phyloP scores from a whole-genome alignment of 208 protist species.

The Crithidia fasciculata region DNA sequence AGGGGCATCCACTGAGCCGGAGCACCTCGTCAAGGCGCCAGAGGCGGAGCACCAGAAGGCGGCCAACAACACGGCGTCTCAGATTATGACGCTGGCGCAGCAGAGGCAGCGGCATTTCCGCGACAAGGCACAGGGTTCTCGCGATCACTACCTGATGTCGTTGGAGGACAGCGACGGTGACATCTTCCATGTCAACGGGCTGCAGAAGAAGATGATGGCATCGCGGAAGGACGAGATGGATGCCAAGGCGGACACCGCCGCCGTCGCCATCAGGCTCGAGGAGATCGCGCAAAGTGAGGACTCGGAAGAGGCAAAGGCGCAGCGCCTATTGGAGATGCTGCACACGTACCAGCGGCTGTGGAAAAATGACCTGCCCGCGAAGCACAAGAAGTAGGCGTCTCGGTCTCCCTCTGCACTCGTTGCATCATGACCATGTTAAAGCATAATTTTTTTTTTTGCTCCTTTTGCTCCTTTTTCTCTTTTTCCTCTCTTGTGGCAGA shows the following conservation, averaged over 20 bases:
- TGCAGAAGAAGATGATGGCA: constrained; percentile 20
- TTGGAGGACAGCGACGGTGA: constrained; percentile 58
- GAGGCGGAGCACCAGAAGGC: neutral
- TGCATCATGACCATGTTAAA: too few relatives aligned
- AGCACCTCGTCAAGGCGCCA: neutral
- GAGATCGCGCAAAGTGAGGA: constrained; percentile 16
- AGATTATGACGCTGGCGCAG: constrained; percentile 28
- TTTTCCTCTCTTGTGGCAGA: too few relatives aligned
- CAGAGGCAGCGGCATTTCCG: constrained; percentile 25
- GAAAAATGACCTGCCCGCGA: constrained; percentile 10
- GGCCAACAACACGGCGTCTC: neutral
- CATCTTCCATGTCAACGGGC: constrained; percentile 27
- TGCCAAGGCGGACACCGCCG: constrained; percentile 16
- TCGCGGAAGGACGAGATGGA: constrained; percentile 14
- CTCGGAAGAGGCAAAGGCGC: constrained; percentile 4
- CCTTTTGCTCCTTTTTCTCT: too few relatives aligned
- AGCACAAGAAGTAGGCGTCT: neutral
- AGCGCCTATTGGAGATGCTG: constrained; percentile 7
- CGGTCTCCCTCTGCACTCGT: neutral
- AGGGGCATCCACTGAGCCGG: neutral
- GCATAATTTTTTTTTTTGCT: neutral
- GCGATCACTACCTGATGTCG: constrained; percentile 47
- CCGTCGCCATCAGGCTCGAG: constrained; percentile 9
- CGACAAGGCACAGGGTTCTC: constrained; percentile 29
- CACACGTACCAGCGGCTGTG: constrained; percentile 15